A percentile compares a stretch with the other conserved stretches of the same genome.
phyloP scores from a whole-genome alignment of 768 basidiomycete genomes.

The Boletus reticulatus region DNA sequence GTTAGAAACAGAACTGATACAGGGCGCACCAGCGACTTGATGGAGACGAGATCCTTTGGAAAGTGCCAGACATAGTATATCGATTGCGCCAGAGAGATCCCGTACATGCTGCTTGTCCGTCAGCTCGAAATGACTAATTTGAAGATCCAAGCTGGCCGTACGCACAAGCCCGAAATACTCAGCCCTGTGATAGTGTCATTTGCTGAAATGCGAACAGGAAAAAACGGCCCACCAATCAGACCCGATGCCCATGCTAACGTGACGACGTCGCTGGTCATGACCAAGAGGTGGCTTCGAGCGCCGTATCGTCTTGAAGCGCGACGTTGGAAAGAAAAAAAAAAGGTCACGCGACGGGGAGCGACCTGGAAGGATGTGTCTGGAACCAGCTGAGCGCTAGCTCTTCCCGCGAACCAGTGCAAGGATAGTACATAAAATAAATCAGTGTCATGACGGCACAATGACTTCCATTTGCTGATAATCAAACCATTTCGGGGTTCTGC shows the following conservation, averaged over 20 bases:
- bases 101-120: slow-evolving; percentile 9
- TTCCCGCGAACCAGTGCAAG: too few species aligned
- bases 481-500: too few species aligned
- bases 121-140: not conserved
- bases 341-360: too few species aligned
- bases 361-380: too few species aligned
- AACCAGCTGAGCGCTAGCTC: too few species aligned
- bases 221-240: slow-evolving; percentile 5
- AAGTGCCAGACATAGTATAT: slow-evolving; percentile 2
- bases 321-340: too few species aligned
- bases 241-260: slow-evolving; percentile 9
- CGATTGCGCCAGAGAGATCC: slow-evolving; percentile 4
- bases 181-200: slow-evolving; percentile 1
- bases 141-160: not conserved
- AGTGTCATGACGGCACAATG: too few species aligned
- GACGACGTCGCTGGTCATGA: slow-evolving; percentile 4
- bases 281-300: not conserved
- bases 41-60: not conserved
- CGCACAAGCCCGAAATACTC: slow-evolving; percentile 1
- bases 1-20: not conserved
- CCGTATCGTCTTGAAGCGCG: too few species aligned
- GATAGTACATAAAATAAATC: too few species aligned
- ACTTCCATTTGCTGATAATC: too few species aligned
- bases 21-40: slow-evolving; percentile 9
- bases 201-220: not conserved